phyloP scores from a whole-genome alignment of 2,329 filamentous ascomycete genomes.

The Huntiella savannae region DNA sequence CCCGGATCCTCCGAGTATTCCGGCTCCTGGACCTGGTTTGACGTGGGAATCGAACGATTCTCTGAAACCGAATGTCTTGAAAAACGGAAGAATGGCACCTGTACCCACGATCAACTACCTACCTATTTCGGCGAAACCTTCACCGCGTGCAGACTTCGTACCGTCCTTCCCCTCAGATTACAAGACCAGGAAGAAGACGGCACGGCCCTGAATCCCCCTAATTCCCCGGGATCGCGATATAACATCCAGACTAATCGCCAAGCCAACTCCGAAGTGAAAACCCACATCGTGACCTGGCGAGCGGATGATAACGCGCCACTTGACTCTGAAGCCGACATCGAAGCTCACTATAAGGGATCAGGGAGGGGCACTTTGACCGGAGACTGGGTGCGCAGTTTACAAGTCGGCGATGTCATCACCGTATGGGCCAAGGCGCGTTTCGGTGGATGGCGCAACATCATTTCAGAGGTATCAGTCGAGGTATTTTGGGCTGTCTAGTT shows the following conservation, averaged over 20 bases:
- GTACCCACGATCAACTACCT: neutral
- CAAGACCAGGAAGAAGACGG: constrained; percentile 12
- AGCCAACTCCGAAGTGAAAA: constrained; percentile 18
- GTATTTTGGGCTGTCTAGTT: constrained; percentile 33
- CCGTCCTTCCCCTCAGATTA: constrained; percentile 18
- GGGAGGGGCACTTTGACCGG: constrained; percentile 33
- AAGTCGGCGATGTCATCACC: constrained; percentile 41
- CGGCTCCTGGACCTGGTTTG: constrained; percentile 42
- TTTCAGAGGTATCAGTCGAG: constrained; percentile 31
- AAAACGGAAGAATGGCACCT: constrained; percentile 9
- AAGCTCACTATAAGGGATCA: constrained; percentile 25
- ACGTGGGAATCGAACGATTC: constrained; percentile 39
- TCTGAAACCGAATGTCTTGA: constrained; percentile 18
- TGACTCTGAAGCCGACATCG: constrained; percentile 20
- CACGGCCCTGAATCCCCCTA: constrained; percentile 18
- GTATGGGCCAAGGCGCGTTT: constrained; percentile 43
- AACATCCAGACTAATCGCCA: constrained; percentile 30
- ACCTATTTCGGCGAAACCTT: constrained; percentile 12
- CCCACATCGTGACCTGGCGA: constrained; percentile 34
- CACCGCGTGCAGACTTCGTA: constrained; percentile 20
- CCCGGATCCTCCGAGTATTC: neutral
- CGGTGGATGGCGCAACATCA: constrained; percentile 30
- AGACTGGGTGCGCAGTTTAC: constrained; percentile 34
- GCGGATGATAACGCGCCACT: constrained; percentile 29
- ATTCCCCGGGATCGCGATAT: constrained; percentile 19